Percentiles rank a stretch among this genome's conserved stretches.
phyloP scores from a whole-genome alignment of 177 flowering plant species.

The Tripterygium wilfordii region DNA sequence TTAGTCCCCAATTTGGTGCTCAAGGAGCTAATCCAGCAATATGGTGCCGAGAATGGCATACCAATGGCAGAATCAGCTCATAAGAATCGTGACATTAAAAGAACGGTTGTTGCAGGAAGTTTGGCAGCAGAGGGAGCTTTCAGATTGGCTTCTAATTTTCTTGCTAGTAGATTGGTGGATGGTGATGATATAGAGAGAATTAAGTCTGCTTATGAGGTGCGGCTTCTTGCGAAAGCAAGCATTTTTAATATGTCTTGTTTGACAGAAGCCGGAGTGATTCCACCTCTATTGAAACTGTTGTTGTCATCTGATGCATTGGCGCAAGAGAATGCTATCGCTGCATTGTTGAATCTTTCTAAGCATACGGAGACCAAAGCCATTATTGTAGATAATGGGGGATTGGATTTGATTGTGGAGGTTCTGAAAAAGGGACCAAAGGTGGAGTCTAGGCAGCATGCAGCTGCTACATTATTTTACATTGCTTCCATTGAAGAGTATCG shows the following conservation, averaged over 20 bases:
- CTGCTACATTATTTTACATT: conserved; percentile 43
- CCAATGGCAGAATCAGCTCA: conserved; percentile 10
- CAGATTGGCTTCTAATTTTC: conserved; percentile 25
- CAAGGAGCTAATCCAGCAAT: conserved; percentile 25
- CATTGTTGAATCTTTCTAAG: conserved; percentile 43
- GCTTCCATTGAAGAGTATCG: conserved; percentile 39
- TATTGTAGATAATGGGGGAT: conserved; percentile 32
- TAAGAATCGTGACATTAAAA: conserved; percentile 8
- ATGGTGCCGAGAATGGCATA: conserved; percentile 23
- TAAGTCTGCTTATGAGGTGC: conserved; percentile 36
- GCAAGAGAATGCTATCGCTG: conserved; percentile 45
- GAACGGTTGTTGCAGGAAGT: conserved; percentile 13
- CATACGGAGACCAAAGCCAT: conserved; percentile 15
- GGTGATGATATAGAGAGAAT: conserved; percentile 23
- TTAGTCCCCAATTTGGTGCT: conserved; percentile 34
- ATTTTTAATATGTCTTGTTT: conserved; percentile 42
- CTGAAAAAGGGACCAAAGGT: conserved; percentile 23
- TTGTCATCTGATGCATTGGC: conserved; percentile 16
- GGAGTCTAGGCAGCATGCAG: conserved; percentile 39
- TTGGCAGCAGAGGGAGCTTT: conserved; percentile 29
- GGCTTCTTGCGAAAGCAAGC: conserved; percentile 41
- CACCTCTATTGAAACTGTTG: conserved; percentile 26
- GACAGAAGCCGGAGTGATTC: conserved; percentile 37
- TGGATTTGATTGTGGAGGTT: conserved; percentile 24
- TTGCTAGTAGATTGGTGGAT: conserved; percentile 16